These are phyloP conservation scores for Leptographium wingfieldii DNA, from an alignment of 2,329 filamentous ascomycete species.

Conservation along the genomic window DNA sequence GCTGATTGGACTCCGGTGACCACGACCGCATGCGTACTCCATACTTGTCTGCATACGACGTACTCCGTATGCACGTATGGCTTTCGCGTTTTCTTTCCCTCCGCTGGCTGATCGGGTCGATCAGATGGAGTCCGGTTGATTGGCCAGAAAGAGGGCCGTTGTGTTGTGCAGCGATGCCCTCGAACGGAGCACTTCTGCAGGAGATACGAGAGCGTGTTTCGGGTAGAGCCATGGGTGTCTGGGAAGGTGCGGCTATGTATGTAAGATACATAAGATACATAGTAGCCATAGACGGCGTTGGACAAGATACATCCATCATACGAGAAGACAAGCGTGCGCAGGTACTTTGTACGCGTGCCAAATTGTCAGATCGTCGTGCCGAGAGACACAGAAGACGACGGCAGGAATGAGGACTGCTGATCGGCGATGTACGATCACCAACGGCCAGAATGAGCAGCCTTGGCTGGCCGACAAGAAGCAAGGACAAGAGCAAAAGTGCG, in stretches of 20 bases:
- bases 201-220: not conserved
- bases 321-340: too few species aligned
- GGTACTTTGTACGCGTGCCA: too few species aligned
- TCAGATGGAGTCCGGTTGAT: not conserved
- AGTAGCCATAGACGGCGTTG: too few species aligned
- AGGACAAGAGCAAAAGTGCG: too few species aligned
- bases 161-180: not conserved
- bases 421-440: too few species aligned
- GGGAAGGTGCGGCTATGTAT: not conserved
- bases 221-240: not conserved
- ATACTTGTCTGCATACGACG: not conserved
- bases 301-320: too few species aligned
- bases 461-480: too few species aligned
- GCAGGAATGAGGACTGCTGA: too few species aligned
- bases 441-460: too few species aligned
- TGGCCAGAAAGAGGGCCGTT: not conserved
- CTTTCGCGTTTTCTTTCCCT: not conserved
- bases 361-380: too few species aligned
- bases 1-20: not conserved
- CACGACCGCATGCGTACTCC: not conserved
- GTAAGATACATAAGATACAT: too few species aligned
- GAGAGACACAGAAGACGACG: too few species aligned
- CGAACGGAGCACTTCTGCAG: not conserved
- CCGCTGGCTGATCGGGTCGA: not conserved
- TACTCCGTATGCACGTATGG: not conserved